Base-by-base conservation (phyloP, 371 early-diverging fungal genomes). In the Zychaea mexicana region DNA sequence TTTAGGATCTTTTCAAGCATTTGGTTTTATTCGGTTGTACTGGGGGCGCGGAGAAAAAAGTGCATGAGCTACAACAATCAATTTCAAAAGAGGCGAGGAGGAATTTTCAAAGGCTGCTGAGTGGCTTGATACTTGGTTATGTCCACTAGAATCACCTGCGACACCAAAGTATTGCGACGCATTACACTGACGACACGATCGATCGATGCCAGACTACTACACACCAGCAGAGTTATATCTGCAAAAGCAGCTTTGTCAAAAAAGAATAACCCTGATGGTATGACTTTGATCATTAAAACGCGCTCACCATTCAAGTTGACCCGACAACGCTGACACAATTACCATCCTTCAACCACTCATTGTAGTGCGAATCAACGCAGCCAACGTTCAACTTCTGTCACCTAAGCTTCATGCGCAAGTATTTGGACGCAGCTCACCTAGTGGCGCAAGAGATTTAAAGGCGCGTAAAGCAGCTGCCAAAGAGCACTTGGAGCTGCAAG, bases 401-500 rank as follows among this genome's bases (percentile, higher is more conserved):
- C 77, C 77, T 13, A 65, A 54, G 0, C 64, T 87, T 27, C 82
- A 85, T 47, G 52, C 65, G n/a, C 81, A 73, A 21, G 61, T 85
- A 3, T 85, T 87, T 58, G 68, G 32, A 24, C 53, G 66, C 6
- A 56, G 65, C 32, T 3, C 45, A 7, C 8, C 28, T 13, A 67
- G 67, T 5, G 63, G 69, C 10, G 31, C 46, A 33, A 32, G 2
- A 67, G 65, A 67, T 15, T 15, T 39, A 4, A 36, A 38, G n/a
- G 49, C 52, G 21, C 70, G 74, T 2, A 69, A 73, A 60, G 36
- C 73, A 8, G 68, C 82, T 36, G 81, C 94, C 0, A 60, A 79
- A 19, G 57, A 70, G 17, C 92, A 93, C 69, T 74, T 96, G 30
- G 66, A 73, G 19, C 57, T 74, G 17, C 87, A 90, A 60, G 78